These are phyloP conservation scores for Neoascochyta sp. DNA, from an alignment of 2,329 filamentous ascomycete species.

Conservation along the genomic window DNA sequence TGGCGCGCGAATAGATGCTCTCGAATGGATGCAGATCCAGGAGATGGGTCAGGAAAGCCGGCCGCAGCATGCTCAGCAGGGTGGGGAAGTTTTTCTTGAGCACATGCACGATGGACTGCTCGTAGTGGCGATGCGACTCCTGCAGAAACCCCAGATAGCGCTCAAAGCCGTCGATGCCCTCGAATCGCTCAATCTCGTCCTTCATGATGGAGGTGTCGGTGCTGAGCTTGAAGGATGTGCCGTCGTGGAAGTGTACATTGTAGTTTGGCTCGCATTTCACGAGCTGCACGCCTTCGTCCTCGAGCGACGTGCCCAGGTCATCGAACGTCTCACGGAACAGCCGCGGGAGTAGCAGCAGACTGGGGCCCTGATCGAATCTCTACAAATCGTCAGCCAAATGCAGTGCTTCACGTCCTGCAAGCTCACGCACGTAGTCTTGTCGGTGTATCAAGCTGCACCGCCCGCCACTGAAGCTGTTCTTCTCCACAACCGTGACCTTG, in stretches of 20 bases:
- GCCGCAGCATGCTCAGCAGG: conserved; percentile 55
- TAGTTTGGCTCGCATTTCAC: conserved; percentile 74
- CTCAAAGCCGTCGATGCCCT: conserved; percentile 67
- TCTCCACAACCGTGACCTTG: conserved; percentile 72
- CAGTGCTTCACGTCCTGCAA: not conserved
- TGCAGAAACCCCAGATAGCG: conserved; percentile 64
- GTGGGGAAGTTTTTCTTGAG: conserved; percentile 65
- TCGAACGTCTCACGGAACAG: conserved; percentile 67
- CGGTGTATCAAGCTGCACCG: conserved; percentile 64
- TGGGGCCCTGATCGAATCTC: conserved; percentile 74
- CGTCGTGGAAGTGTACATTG: conserved; percentile 69
- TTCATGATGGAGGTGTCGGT: conserved; percentile 71
- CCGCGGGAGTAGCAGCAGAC: conserved; percentile 66
- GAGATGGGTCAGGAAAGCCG: conserved; percentile 57
- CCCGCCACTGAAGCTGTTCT: conserved; percentile 69
- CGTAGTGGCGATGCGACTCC: conserved; percentile 68
- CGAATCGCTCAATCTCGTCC: conserved; percentile 65
- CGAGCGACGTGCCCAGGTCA: conserved; percentile 64
- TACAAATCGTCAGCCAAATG: conserved; percentile 16
- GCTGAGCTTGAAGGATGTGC: conserved; percentile 59
- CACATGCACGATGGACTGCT: conserved; percentile 63
- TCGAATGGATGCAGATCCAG: conserved; percentile 66
- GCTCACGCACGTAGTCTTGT: conserved; percentile 51
- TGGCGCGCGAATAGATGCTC: conserved; percentile 63
- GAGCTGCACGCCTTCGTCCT: conserved; percentile 63